A percentile compares a stretch with the other conserved stretches of the same genome.
Evolutionary conservation across 2,329 filamentous ascomycete genomes (phyloP).

Genomic region (Coniochaeta hoffmannii): DNA sequence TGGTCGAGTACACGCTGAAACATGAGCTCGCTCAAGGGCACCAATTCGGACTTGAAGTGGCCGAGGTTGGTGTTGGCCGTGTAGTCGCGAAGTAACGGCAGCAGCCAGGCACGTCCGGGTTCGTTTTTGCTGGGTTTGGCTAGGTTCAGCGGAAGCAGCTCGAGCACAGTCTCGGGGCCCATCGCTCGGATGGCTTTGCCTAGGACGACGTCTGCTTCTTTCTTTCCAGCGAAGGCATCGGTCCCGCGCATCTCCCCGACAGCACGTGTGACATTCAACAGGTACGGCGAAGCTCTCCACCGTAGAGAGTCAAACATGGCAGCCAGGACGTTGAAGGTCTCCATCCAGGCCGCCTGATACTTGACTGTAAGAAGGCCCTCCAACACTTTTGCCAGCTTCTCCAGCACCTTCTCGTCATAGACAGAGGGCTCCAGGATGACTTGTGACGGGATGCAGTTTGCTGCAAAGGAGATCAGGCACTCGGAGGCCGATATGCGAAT

Average conservation of each 20-base stretch:
- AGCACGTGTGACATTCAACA: conserved; percentile 66
- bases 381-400: conserved; percentile 68
- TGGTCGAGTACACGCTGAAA: conserved; percentile 85
- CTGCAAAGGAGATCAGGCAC: conserved; percentile 87
- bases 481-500: conserved; percentile 93
- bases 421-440: conserved; percentile 84
- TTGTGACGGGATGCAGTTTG: conserved; percentile 77
- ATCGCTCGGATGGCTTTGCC: conserved; percentile 83
- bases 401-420: conserved; percentile 83
- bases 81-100: conserved; percentile 83
- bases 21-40: conserved; percentile 83
- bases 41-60: conserved; percentile 80
- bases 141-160: conserved; percentile 80
- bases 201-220: conserved; percentile 86
- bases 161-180: conserved; percentile 78
- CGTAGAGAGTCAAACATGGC: conserved; percentile 81
- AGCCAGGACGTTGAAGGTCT: conserved; percentile 83
- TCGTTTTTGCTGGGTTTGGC: conserved; percentile 68
- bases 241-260: conserved; percentile 84
- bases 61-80: conserved; percentile 80
- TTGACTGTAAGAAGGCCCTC: conserved; percentile 77
- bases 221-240: conserved; percentile 85
- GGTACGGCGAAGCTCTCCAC: conserved; percentile 76
- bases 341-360: conserved; percentile 89
- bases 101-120: conserved; percentile 85